These are phyloP conservation scores for Penicillium capsulatum DNA, from an alignment of 2,329 filamentous ascomycete species.

Conservation along the genomic window DNA sequence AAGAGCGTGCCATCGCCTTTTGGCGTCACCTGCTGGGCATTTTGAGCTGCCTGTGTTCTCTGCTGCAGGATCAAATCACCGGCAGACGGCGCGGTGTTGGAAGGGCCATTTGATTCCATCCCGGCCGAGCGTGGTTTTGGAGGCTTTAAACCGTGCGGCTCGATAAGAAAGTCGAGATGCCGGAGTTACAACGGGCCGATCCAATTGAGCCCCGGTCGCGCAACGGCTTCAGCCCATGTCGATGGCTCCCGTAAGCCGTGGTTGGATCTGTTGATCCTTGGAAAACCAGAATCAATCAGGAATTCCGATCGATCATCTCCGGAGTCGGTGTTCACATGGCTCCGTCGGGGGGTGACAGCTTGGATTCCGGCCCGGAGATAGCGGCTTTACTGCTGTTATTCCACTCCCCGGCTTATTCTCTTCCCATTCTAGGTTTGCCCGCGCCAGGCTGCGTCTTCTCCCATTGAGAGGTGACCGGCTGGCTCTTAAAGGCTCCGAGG, in stretches of 20 bases:
- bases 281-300: too few relatives aligned
- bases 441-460: background rate
- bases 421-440: too few relatives aligned
- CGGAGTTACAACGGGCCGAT: constrained; percentile 34
- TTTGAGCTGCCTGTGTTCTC: constrained; percentile 30
- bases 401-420: too few relatives aligned
- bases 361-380: too few relatives aligned
- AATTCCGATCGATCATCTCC: too few relatives aligned
- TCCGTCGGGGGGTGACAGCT: background rate
- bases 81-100: constrained; percentile 29
- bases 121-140: constrained; percentile 20
- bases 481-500: constrained; percentile 4
- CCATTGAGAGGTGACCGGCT: background rate
- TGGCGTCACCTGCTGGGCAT: constrained; percentile 25
- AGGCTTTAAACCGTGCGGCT: constrained; percentile 8
- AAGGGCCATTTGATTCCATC: constrained; percentile 38
- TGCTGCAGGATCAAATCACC: constrained; percentile 37
- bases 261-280: constrained; percentile 1
- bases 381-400: too few relatives aligned
- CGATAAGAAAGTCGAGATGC: constrained; percentile 19
- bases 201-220: constrained; percentile 3
- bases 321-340: too few relatives aligned
- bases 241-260: constrained; percentile 1
- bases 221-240: constrained; percentile 1
- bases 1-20: constrained; percentile 39